Percentiles rank a stretch among this genome's conserved stretches.
These are phyloP conservation scores for Euphrasia arctica DNA, from an alignment of 305 asterid genomes.

Conservation along the genomic window DNA sequence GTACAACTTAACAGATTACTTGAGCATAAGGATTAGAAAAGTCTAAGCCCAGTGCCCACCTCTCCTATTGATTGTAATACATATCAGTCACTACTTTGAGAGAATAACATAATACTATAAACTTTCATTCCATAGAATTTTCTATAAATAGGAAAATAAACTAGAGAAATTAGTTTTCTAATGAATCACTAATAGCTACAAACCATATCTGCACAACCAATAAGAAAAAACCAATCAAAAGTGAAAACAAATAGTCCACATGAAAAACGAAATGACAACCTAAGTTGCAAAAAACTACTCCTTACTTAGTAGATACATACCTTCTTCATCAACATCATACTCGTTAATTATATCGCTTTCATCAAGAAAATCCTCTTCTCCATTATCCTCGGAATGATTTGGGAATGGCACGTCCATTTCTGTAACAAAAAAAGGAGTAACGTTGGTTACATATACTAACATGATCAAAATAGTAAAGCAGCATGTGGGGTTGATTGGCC, in stretches of 20 bases:
- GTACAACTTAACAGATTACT: slow-evolving; percentile 5
- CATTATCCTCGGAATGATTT: slow-evolving; percentile 30
- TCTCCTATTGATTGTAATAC: not conserved
- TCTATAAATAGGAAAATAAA: slow-evolving; percentile 13
- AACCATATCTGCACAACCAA: not conserved
- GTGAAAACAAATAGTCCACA: slow-evolving; percentile 2
- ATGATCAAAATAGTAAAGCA: not conserved
- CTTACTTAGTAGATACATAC: slow-evolving; percentile 26
- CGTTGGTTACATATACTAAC: not conserved
- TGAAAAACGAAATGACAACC: not conserved
- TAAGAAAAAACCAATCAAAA: not conserved
- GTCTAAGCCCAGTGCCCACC: not conserved
- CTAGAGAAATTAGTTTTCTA: not conserved
- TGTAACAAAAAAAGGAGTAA: slow-evolving; percentile 16
- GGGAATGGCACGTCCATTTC: slow-evolving; percentile 40
- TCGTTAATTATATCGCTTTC: slow-evolving; percentile 50
- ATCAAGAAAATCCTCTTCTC: slow-evolving; percentile 43
- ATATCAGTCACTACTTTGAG: slow-evolving; percentile 2
- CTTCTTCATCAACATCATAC: slow-evolving; percentile 62
- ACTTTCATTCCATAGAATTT: not conserved
- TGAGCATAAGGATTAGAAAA: not conserved
- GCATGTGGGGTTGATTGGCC: no score
- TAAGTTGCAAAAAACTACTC: slow-evolving; percentile 8
- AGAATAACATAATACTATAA: no score
- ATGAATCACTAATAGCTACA: slow-evolving; percentile 4